phyloP scores from a whole-genome alignment of 139 green algal genomes.

The Coccomyxa sp. region DNA sequence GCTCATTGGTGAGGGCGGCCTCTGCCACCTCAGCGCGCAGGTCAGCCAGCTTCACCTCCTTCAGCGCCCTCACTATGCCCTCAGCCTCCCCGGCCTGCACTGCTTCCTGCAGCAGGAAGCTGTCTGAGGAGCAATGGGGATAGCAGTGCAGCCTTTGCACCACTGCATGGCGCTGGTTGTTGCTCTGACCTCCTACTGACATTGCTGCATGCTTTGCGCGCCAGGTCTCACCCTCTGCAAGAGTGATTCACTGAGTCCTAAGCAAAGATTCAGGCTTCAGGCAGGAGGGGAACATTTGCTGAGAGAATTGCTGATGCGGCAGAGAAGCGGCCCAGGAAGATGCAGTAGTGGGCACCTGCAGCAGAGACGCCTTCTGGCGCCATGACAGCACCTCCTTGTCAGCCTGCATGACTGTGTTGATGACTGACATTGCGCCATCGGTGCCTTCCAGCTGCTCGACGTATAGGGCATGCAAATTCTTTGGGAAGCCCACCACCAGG shows the following conservation, averaged over 20 bases:
- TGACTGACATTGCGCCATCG: slow-evolving; percentile 9
- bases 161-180: no score
- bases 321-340: background rate
- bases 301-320: no score
- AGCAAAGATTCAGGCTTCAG: no score
- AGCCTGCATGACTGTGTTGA: slow-evolving; percentile 14
- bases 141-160: no score
- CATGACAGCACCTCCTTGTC: slow-evolving; percentile 13
- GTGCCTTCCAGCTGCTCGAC: slow-evolving; percentile 32
- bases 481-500: slow-evolving; percentile 18
- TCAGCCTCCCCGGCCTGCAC: slow-evolving; percentile 10
- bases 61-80: slow-evolving; percentile 7
- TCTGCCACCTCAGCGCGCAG: slow-evolving; percentile 12
- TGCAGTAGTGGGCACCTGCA: background rate
- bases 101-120: no score
- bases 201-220: no score
- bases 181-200: no score
- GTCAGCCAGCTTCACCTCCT: slow-evolving; percentile 6
- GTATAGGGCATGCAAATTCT: slow-evolving; percentile 19
- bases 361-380: background rate
- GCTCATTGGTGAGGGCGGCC: slow-evolving; percentile 7
- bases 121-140: no score
- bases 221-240: no score
- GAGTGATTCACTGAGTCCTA: no score
- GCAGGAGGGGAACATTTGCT: no score